A percentile compares a stretch with the other conserved stretches of the same genome.
These are phyloP conservation scores for Thelephora aurantiotincta DNA, from an alignment of 768 basidiomycete genomes.

Conservation along the genomic window DNA sequence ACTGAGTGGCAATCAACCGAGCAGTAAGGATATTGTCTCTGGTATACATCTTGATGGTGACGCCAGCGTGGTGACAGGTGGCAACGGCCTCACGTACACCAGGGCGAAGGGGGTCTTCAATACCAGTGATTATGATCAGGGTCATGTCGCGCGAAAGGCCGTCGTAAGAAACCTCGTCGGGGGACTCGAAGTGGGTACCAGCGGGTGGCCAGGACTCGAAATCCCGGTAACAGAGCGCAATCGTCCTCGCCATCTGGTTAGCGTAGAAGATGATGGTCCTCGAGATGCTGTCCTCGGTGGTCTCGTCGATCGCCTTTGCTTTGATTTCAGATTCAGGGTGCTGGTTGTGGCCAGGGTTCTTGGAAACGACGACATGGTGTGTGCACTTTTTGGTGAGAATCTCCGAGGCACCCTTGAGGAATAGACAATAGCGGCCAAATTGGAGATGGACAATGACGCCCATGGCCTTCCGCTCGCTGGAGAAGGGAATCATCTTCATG, in stretches of 20 bases:
- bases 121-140: slow-evolving; percentile 82
- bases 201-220: slow-evolving; percentile 75
- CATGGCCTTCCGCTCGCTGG: slow-evolving; percentile 24
- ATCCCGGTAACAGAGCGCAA: slow-evolving; percentile 89
- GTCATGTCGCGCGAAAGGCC: slow-evolving; percentile 60
- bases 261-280: slow-evolving; percentile 97
- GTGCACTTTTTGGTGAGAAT: slow-evolving; percentile 12
- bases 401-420: slow-evolving; percentile 35
- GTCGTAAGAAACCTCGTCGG: slow-evolving; percentile 64
- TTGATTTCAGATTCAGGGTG: slow-evolving; percentile 26
- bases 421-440: slow-evolving; percentile 22
- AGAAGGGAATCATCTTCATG: no score
- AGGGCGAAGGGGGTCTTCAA: slow-evolving; percentile 88
- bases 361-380: slow-evolving; percentile 16
- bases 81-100: slow-evolving; percentile 87
- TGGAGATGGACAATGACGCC: slow-evolving; percentile 25
- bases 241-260: slow-evolving; percentile 88
- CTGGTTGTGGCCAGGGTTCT: slow-evolving; percentile 8
- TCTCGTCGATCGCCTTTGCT: slow-evolving; percentile 44
- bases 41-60: slow-evolving; percentile 95
- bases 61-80: slow-evolving; percentile 80
- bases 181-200: no score
- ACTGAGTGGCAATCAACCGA: slow-evolving; percentile 89
- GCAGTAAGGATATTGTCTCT: slow-evolving; percentile 94
- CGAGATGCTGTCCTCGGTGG: slow-evolving; percentile 69